Base-by-base conservation (phyloP, 2,329 filamentous ascomycete species). In the Alternaria gansuensis region DNA sequence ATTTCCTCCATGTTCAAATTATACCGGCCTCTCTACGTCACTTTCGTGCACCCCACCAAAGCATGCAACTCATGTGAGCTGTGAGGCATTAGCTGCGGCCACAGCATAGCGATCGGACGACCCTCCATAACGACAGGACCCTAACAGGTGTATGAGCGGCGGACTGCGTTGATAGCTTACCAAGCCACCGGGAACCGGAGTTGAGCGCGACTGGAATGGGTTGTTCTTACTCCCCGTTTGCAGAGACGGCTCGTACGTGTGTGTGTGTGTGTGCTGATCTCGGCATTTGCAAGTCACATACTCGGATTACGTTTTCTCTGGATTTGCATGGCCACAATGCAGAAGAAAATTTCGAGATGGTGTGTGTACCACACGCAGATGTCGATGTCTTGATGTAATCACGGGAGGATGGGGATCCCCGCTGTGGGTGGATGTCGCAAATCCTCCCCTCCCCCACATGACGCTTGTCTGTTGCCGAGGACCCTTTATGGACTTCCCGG, bases 121-220 rank as follows among this genome's bases (percentile, higher is more conserved):
- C 44, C 33, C 33, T 45, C 40, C 48, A 39, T 39, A 46, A 31
- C 2, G 48, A n/a, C 14, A 45, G 26, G 48, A 34, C 44, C 17
- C 36, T 21, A 33, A 36, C 48, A 51, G 57, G 24, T 33, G 41
- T 31, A 26, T 36, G 40, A 33, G 48, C 43, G 45, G 26, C 48
- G 28, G 36, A 56, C 52, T 54, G 24, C 44, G 37, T 52, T 43
- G 51, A 45, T 48, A 34, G 62, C 50, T 33, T 51, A 48, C 55
- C 59, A 54, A 23, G 36, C 46, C 51, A 57, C 56, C 54, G 60
- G 60, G 43, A 33, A 37, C 44, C 62, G 62, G 62, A 60, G 60
- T 36, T 56, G 24, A 58, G 62, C 60, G 59, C 59, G n/a, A 37
- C 39, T 46, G 36, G 46, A 44, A 40, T 49, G 53, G 37, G 33